A percentile compares a stretch with the other conserved stretches of the same genome.
phyloP scores from a whole-genome alignment of 257 asterid species.

The Nicotiana benthamiana region DNA sequence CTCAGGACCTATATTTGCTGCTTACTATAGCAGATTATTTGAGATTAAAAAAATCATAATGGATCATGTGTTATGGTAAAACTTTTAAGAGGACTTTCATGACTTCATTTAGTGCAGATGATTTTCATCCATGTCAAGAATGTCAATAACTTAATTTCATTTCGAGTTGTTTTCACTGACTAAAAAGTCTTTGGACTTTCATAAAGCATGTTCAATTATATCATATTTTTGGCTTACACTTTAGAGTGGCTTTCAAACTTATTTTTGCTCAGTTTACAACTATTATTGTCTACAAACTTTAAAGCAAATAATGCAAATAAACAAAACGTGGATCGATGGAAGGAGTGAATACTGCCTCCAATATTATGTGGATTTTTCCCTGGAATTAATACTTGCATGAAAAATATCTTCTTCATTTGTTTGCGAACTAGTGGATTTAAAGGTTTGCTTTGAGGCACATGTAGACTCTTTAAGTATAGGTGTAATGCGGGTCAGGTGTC shows the following conservation, averaged over 20 bases:
- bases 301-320: not conserved
- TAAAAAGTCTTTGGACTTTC: not conserved
- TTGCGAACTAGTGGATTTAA: not conserved
- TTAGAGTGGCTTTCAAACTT: not conserved
- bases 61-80: not conserved
- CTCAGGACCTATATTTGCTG: not conserved
- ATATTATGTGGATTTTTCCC: not conserved
- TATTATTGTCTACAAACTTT: not conserved
- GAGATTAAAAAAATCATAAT: not conserved
- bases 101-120: not conserved
- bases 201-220: not conserved
- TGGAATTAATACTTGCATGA: not conserved
- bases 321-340: not conserved
- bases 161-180: not conserved
- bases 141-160: not conserved
- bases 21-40: too few species aligned
- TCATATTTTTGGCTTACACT: not conserved
- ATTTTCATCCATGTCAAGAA: not conserved
- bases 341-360: not conserved
- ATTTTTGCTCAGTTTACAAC: not conserved
- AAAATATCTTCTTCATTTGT: not conserved
- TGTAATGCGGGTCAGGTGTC: not conserved
- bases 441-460: not conserved
- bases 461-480: not conserved
- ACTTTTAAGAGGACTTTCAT: not conserved